These are phyloP conservation scores for Trapa incisa DNA, from an alignment of 345 rosid species.

Conservation along the genomic window DNA sequence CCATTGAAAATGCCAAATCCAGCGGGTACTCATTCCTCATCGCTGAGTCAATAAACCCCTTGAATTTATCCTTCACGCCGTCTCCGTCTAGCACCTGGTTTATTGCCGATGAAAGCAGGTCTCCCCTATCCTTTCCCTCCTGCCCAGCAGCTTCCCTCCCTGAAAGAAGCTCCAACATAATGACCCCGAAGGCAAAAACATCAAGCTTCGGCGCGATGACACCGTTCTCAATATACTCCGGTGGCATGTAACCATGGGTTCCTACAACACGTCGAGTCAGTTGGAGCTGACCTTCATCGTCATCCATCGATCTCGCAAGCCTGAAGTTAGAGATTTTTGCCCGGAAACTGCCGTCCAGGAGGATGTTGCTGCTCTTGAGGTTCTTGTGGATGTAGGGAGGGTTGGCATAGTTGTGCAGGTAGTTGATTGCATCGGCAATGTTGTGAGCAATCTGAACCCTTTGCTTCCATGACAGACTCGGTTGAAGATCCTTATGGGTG, in stretches of 20 bases:
- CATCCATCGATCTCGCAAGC: conserved; percentile 44
- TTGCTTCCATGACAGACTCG: conserved; percentile 59
- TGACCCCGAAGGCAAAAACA: conserved; percentile 76
- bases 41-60: conserved; percentile 47
- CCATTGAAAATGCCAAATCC: conserved; percentile 70
- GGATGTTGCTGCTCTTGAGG: conserved; percentile 66
- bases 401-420: conserved; percentile 62
- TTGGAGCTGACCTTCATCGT: conserved; percentile 39
- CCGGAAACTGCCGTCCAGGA: conserved; percentile 54
- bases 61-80: conserved; percentile 54
- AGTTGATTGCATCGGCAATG: conserved; percentile 66
- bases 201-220: conserved; percentile 73
- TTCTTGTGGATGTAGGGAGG: conserved; percentile 80
- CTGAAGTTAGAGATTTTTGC: conserved; percentile 79
- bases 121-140: conserved; percentile 25
- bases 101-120: conserved; percentile 35
- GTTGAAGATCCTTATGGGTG: conserved; percentile 14
- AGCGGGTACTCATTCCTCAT: conserved; percentile 54
- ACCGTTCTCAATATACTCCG: conserved; percentile 81
- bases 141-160: conserved; percentile 54
- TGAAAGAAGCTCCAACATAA: conserved; percentile 66
- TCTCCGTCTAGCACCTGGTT: conserved; percentile 54
- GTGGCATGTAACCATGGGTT: conserved; percentile 80
- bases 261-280: conserved; percentile 76
- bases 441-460: conserved; percentile 64